These are phyloP conservation scores for Leccinum fallax DNA, from an alignment of 1,284 basidiomycete species.

Conservation along the genomic window DNA sequence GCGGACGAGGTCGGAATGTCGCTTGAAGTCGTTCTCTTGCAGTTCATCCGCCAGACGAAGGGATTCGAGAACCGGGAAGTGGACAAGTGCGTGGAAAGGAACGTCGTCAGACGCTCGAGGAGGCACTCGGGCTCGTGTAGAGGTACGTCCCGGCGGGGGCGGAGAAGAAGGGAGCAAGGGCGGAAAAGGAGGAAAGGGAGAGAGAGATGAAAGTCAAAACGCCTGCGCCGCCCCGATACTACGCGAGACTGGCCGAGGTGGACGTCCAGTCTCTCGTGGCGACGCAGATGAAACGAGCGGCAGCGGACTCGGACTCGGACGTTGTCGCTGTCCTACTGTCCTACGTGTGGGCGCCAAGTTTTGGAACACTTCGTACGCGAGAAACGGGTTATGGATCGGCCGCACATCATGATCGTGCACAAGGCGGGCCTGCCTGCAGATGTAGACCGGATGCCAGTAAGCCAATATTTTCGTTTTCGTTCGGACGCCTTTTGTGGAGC, in stretches of 20 bases:
- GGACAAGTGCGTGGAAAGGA: constrained; percentile 43
- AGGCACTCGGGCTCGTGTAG: constrained; percentile 59
- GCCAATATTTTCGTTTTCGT: constrained; percentile 62
- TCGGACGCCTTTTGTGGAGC: constrained; percentile 77
- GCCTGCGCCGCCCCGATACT: constrained; percentile 57
- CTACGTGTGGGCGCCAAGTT: constrained; percentile 41
- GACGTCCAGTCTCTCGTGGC: constrained; percentile 55
- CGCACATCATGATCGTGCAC: constrained; percentile 91
- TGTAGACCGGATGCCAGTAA: constrained; percentile 56
- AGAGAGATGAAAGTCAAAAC: constrained; percentile 38
- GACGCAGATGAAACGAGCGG: constrained; percentile 31
- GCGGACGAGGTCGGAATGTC: constrained; percentile 52
- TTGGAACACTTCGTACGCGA: constrained; percentile 57
- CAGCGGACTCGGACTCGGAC: background rate
- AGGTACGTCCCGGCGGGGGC: constrained; percentile 45
- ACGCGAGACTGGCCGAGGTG: constrained; percentile 74
- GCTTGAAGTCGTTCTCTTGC: constrained; percentile 84
- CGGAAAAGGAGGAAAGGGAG: constrained; percentile 38
- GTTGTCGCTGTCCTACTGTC: constrained; percentile 22
- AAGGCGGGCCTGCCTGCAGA: constrained; percentile 50
- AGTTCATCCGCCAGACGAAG: constrained; percentile 72
- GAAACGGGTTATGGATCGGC: constrained; percentile 49
- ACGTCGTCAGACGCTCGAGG: constrained; percentile 38
- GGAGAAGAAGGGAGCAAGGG: constrained; percentile 30
- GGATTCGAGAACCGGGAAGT: constrained; percentile 67